Percentiles rank a stretch among this genome's conserved stretches.
phyloP scores from a whole-genome alignment of 169 alveolate species.

The Plasmodium sp. region DNA sequence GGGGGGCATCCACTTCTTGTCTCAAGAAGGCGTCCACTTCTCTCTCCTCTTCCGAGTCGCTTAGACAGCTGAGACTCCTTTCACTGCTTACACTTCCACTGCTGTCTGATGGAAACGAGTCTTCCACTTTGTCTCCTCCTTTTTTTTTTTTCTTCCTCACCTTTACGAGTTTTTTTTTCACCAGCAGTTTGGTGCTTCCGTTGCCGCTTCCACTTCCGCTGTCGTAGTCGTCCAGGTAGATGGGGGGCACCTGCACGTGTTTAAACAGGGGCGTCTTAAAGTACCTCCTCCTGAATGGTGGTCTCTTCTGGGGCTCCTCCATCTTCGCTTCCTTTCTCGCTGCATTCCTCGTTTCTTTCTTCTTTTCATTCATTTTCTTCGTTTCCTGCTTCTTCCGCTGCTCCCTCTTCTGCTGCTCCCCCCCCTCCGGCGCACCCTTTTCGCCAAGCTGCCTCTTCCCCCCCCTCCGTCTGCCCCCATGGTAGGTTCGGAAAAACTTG shows the following conservation, averaged over 20 bases:
- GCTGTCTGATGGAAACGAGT: neutral
- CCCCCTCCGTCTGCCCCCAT: neutral
- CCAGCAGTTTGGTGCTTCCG: neutral
- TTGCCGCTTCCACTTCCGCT: neutral
- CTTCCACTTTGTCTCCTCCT: neutral
- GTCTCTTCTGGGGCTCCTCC: neutral
- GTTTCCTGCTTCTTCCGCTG: neutral
- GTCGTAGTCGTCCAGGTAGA: constrained; percentile 20
- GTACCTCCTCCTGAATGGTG: constrained; percentile 9
- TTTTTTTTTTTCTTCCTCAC: constrained; percentile 8
- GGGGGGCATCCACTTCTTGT: neutral
- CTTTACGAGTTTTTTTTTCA: constrained; percentile 10
- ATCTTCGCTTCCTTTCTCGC: neutral
- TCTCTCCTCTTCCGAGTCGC: constrained; percentile 50
- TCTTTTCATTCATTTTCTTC: neutral
- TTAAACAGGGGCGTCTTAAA: constrained; percentile 58
- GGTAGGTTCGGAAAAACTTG: constrained; percentile 30
- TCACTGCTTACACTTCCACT: constrained; percentile 48
- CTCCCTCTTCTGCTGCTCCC: neutral
- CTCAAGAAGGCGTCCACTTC: constrained; percentile 33
- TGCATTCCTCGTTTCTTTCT: neutral
- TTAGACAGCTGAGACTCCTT: constrained; percentile 27
- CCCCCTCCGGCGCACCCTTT: neutral
- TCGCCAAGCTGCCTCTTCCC: neutral
- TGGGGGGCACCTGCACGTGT: constrained; percentile 49